Base-by-base conservation (phyloP, 2,329 filamentous ascomycete genomes). In the Fusarium albidum region DNA sequence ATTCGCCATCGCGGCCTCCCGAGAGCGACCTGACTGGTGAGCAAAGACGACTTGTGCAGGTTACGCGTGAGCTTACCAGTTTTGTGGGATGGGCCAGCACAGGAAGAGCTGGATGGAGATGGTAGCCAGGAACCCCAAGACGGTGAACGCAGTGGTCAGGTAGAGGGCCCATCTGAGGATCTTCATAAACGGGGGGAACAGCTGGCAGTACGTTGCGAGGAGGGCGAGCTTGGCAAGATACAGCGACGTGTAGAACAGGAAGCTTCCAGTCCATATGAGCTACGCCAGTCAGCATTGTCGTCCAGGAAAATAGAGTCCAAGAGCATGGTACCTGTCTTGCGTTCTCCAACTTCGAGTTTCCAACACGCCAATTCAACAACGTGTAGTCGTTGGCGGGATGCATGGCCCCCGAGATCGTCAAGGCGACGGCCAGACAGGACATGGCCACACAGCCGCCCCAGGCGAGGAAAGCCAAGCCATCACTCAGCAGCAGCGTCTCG, bases 201-300 rank as follows among this genome's bases (percentile, higher is more conserved):
- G n/a, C 12, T 48, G 34, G 3, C 17, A 15, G 17, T 48, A 48
- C 17, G 18, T 21, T 3, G 34, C 44, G 1, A 48, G 44, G 5
- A 48, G 26, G 10, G 44, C 26, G 5, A 29, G 14, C 17, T 48
- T 48, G 34, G 34, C 31, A 25, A 48, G 17, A 13, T 48, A 48
- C 4, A 40, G 15, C 8, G 44, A 17, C 33, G 25, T 40, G 17
- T 33, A 40, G 44, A 40, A 48, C 9, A 34, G 44, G 6, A 48
- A n/a, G 5, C 26, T 12, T 13, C 34, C 17, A 9, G 34, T 15
- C 44, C 44, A 40, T 5, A 48, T 32, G 2, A 48, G 25, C 44
- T 48, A 21, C 7, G 15, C 21, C 4, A 21, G 21, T 21, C 21
- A 21, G 21, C 21, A 21, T 21, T 21, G 21, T 21, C 21, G 21